phyloP scores from a whole-genome alignment of 1,139 yeast genomes.

The Fermentozyma sake region DNA sequence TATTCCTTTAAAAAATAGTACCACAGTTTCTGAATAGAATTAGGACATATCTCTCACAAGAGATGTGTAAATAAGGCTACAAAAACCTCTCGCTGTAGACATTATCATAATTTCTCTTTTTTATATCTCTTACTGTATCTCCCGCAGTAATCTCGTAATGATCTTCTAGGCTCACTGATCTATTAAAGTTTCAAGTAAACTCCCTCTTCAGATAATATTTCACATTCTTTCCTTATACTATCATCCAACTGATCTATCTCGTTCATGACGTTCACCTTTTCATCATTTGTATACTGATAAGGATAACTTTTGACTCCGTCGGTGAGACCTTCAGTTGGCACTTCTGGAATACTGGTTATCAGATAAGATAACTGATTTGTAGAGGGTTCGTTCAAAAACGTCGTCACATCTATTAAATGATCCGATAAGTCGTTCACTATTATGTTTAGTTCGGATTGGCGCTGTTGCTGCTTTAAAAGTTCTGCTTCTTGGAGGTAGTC shows the following conservation, averaged over 20 bases:
- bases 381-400: slow-evolving; percentile 26
- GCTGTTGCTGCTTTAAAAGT: slow-evolving; percentile 36
- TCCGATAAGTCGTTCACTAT: slow-evolving; percentile 44
- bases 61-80: too few relatives aligned
- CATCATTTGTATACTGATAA: slow-evolving; percentile 10
- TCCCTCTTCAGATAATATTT: slow-evolving; percentile 20
- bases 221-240: slow-evolving; percentile 18
- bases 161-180: too few relatives aligned
- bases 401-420: slow-evolving; percentile 41
- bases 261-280: slow-evolving; percentile 18
- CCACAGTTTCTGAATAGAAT: too few relatives aligned
- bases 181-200: slow-evolving; percentile 28
- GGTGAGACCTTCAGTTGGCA: too few relatives aligned
- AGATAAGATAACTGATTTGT: slow-evolving; percentile 1
- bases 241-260: slow-evolving; percentile 17
- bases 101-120: not conserved
- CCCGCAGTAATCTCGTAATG: too few relatives aligned
- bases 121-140: not conserved
- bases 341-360: slow-evolving; percentile 3
- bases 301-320: slow-evolving; percentile 10
- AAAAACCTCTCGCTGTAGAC: too few relatives aligned
- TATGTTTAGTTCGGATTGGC: slow-evolving; percentile 39
- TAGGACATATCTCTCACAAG: too few relatives aligned
- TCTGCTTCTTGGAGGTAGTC: slow-evolving; percentile 40
- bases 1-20: too few relatives aligned